Evolutionary conservation across 805 yeast species (phyloP).

Genomic region (Komagataella mondaviorum): DNA sequence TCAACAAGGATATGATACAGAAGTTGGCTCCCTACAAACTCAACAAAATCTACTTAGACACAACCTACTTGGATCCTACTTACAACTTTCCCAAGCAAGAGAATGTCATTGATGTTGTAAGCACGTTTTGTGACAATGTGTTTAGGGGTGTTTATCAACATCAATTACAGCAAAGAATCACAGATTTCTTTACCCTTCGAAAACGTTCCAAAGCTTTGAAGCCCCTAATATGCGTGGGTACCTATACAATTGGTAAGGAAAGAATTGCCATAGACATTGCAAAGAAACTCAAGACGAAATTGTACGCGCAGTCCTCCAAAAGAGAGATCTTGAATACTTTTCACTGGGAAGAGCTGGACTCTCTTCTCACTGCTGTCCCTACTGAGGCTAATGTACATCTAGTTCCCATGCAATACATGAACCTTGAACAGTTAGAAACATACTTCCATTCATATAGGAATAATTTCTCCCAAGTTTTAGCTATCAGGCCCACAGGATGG

Average conservation of each 20-base stretch:
- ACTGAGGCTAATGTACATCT: slow-evolving; percentile 49
- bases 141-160: slow-evolving; percentile 16
- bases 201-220: background rate
- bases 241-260: slow-evolving; percentile 91
- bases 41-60: slow-evolving; percentile 70
- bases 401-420: slow-evolving; percentile 49
- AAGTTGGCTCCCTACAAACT: slow-evolving; percentile 21
- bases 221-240: slow-evolving; percentile 55
- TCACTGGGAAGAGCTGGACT: slow-evolving; percentile 24
- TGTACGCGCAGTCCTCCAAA: slow-evolving; percentile 37
- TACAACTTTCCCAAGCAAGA: slow-evolving; percentile 72
- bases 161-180: slow-evolving; percentile 19
- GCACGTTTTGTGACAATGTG: slow-evolving; percentile 32
- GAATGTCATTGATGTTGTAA: slow-evolving; percentile 47
- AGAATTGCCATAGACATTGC: slow-evolving; percentile 61
- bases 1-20: slow-evolving; percentile 35
- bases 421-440: slow-evolving; percentile 27
- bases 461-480: slow-evolving; percentile 50
- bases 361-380: slow-evolving; percentile 30
- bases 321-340: slow-evolving; percentile 30
- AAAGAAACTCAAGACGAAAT: slow-evolving; percentile 32
- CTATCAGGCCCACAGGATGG: slow-evolving; percentile 89
- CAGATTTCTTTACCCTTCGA: slow-evolving; percentile 18
- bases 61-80: slow-evolving; percentile 72
- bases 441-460: slow-evolving; percentile 34